Base-by-base conservation (phyloP, 1,139 yeast genomes). In the Blastobotrys niveus region DNA sequence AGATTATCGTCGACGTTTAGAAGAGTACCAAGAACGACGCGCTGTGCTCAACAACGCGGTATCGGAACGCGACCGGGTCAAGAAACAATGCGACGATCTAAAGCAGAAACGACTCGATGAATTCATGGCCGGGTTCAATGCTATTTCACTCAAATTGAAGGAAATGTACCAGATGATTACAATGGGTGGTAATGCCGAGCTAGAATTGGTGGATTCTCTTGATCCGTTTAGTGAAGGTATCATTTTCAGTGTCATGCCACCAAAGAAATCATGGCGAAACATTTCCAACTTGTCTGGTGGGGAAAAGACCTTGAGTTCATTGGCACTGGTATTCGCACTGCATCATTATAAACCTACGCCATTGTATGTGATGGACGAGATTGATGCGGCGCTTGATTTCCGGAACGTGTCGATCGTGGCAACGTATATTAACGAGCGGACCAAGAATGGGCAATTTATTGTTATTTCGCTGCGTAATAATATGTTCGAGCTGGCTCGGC, bases 221-320 rank as follows among this genome's bases (percentile, higher is more conserved):
- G 98, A 93, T 64, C 98, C 98, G n/a, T 93, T 93, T 59, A 80
- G 96, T 0, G 98, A 93, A 65, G 99, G 99, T 27, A 89, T 93
- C 38, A 69, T 88, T 38, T 93, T 93, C 64, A 85, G 96, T 64
- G 98, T 93, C 6, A 93, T 93, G 98, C 99, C 99, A 1, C 99
- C 99, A 0, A 91, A 88, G 68, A 93, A 93, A 63, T 82, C 95
- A 34, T 93, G 98, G 98, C 83, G 85, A 61, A 91, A 91, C 58
- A 93, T 93, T 45, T 80, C 95, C 22, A 91, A 93, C 60, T 69
- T 93, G 49, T 88, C 97, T 2, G 99, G 99, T 50, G 99, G 99
- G 53, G 99, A 93, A 58, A 93, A 93, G 66, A 93, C 99, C 0
- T 73, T 93, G 54, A 84, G 95, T 60, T 91, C 98, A 0, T 72